Percentiles rank a stretch among this genome's conserved stretches.
These are phyloP conservation scores for Elongisporangium anandrum DNA, from an alignment of 352 stramenopile species.

Conservation along the genomic window DNA sequence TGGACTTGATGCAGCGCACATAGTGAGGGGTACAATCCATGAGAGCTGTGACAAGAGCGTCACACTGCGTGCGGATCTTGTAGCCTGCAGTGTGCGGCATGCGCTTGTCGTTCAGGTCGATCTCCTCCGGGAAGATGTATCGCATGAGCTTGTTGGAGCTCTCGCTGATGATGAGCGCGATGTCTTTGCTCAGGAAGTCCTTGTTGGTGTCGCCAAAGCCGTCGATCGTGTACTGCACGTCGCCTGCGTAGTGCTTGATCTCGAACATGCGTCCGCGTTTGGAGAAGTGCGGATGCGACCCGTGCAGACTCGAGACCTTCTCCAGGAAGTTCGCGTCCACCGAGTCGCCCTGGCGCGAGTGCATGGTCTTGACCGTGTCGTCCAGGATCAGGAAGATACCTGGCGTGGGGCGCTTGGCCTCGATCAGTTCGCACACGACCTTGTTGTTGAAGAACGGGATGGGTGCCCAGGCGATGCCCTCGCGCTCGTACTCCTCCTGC, in stretches of 20 bases:
- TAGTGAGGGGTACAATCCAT: constrained; percentile 91
- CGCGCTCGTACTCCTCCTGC: constrained; percentile 94
- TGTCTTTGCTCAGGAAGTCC: constrained; percentile 82
- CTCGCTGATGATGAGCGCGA: constrained; percentile 73
- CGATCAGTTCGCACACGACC: constrained; percentile 85
- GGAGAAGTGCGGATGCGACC: constrained; percentile 67
- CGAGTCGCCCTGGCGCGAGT: constrained; percentile 73
- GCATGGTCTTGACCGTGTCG: constrained; percentile 85
- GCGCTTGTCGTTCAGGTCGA: constrained; percentile 78
- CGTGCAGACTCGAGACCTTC: constrained; percentile 66
- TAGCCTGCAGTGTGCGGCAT: constrained; percentile 77
- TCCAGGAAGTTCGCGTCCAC: constrained; percentile 81
- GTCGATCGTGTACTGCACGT: constrained; percentile 82
- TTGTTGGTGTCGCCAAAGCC: constrained; percentile 80
- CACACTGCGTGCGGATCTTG: constrained; percentile 85
- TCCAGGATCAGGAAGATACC: constrained; percentile 85
- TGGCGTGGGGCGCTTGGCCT: constrained; percentile 62
- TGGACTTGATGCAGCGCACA: constrained; percentile 91
- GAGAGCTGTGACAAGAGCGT: constrained; percentile 80
- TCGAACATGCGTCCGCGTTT: constrained; percentile 85
- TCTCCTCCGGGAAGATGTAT: constrained; percentile 82
- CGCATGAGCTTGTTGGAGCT: constrained; percentile 83
- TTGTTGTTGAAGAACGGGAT: constrained; percentile 94
- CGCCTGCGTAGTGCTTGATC: constrained; percentile 83
- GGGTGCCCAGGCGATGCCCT: constrained; percentile 89